Evolutionary conservation across 371 early-diverging fungal species (phyloP).

Genomic region (Sporodiniella umbellata): DNA sequence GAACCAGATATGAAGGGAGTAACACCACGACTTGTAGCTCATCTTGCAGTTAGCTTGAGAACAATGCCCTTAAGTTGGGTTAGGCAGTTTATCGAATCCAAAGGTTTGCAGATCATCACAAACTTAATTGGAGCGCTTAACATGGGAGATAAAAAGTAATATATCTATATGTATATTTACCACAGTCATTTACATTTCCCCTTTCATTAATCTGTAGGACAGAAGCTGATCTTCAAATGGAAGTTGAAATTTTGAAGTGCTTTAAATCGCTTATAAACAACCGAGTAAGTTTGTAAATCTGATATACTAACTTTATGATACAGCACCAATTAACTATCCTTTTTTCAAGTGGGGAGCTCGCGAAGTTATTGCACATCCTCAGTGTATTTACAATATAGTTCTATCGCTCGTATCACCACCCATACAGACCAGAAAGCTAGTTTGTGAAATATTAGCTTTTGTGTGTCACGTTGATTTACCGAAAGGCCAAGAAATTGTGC

Average conservation of each 20-base stretch:
- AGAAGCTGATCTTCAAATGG: constrained; percentile 73
- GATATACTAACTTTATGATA: too few species aligned
- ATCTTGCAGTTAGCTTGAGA: constrained; percentile 62
- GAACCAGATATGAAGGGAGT: constrained; percentile 60
- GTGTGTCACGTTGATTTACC: constrained; percentile 80
- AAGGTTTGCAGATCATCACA: constrained; percentile 65
- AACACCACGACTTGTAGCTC: constrained; percentile 55
- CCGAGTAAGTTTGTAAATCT: constrained; percentile 31
- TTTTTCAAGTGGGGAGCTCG: constrained; percentile 72
- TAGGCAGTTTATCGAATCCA: constrained; percentile 67
- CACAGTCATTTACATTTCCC: neutral
- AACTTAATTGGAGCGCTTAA: constrained; percentile 62
- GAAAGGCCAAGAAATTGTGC: constrained; percentile 75
- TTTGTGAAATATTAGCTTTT: constrained; percentile 80
- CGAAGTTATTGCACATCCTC: constrained; percentile 72
- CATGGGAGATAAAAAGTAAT: constrained; percentile 42
- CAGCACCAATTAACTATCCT: too few species aligned
- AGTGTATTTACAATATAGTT: constrained; percentile 69
- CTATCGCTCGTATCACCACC: constrained; percentile 78
- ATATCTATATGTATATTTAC: neutral
- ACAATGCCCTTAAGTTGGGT: constrained; percentile 76
- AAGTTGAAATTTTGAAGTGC: constrained; percentile 78
- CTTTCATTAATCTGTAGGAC: constrained; percentile 31
- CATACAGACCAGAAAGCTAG: constrained; percentile 72
- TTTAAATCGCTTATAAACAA: constrained; percentile 77